These are phyloP conservation scores for Termitomyces sp. DNA, from an alignment of 768 basidiomycete species.

Conservation along the genomic window DNA sequence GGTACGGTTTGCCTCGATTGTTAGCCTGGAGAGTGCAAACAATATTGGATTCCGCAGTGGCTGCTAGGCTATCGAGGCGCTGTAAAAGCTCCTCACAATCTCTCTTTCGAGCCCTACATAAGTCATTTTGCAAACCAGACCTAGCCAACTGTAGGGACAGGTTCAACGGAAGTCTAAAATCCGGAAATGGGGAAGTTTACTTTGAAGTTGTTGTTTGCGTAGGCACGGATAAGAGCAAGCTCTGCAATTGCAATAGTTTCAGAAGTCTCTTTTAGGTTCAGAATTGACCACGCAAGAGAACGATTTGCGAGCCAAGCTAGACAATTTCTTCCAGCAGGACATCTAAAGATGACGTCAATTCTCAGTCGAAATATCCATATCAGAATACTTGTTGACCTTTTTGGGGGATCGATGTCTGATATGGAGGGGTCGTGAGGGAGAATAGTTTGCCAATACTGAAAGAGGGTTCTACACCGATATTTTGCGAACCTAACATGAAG, in stretches of 20 bases:
- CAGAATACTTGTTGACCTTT: not conserved
- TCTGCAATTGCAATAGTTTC: not conserved
- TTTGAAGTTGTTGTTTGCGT: slow-evolving; percentile 8
- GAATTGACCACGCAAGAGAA: slow-evolving; percentile 10
- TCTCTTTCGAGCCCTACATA: slow-evolving; percentile 7
- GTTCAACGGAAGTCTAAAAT: not conserved
- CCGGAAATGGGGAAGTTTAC: not conserved
- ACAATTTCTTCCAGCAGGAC: slow-evolving; percentile 6
- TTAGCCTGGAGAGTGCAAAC: slow-evolving; percentile 6
- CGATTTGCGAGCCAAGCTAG: slow-evolving; percentile 6
- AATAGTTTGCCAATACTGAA: slow-evolving; percentile 8
- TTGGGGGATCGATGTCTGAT: not conserved
- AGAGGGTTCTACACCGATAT: slow-evolving; percentile 11
- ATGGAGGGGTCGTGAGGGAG: slow-evolving; percentile 2
- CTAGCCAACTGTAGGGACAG: slow-evolving; percentile 4
- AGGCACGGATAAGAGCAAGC: slow-evolving; percentile 2
- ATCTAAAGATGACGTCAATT: slow-evolving; percentile 10
- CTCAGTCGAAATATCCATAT: not conserved
- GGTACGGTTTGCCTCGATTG: slow-evolving; percentile 5
- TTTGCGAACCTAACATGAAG: slow-evolving; percentile 8
- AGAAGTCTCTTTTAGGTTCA: slow-evolving; percentile 3
- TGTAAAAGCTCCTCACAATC: slow-evolving; percentile 4
- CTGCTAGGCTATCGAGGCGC: slow-evolving; percentile 1
- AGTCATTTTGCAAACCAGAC: slow-evolving; percentile 4
- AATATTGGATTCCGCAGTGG: slow-evolving; percentile 1